These are phyloP conservation scores for Aspergillus oerlinghausenensis DNA, from an alignment of 2,329 filamentous ascomycete genomes.

Conservation along the genomic window DNA sequence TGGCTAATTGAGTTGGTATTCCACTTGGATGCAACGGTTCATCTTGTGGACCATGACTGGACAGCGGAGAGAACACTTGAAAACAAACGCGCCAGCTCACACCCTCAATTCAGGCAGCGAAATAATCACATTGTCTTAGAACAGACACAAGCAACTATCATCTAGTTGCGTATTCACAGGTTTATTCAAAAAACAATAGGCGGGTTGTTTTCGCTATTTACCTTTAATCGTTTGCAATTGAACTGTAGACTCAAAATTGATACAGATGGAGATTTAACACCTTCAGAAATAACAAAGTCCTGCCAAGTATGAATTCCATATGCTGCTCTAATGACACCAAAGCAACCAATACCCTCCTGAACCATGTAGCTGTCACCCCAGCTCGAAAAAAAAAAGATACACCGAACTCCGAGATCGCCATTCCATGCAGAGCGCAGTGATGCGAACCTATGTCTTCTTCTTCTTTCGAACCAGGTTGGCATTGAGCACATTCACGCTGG, in stretches of 20 bases:
- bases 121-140: not conserved
- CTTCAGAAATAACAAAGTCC: not conserved
- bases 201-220: not conserved
- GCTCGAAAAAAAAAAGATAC: not conserved
- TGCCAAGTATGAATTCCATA: not conserved
- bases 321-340: not conserved
- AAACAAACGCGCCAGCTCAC: not conserved
- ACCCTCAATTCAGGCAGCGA: not conserved
- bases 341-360: not conserved
- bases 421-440: conserved; percentile 1
- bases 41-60: not conserved
- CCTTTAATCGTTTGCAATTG: not conserved
- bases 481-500: conserved; percentile 36
- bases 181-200: not conserved
- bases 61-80: too few species aligned
- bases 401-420: not conserved
- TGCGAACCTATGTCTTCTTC: conserved; percentile 31
- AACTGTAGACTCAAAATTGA: not conserved
- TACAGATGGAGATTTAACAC: not conserved
- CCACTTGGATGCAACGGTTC: conserved; percentile 7
- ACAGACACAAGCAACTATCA: not conserved
- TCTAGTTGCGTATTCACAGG: not conserved
- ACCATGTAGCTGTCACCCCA: not conserved
- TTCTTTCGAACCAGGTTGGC: conserved; percentile 37
- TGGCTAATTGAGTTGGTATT: not conserved